These are phyloP conservation scores for Tulasnella sp. DNA, from an alignment of 768 basidiomycete species.

Conservation along the genomic window DNA sequence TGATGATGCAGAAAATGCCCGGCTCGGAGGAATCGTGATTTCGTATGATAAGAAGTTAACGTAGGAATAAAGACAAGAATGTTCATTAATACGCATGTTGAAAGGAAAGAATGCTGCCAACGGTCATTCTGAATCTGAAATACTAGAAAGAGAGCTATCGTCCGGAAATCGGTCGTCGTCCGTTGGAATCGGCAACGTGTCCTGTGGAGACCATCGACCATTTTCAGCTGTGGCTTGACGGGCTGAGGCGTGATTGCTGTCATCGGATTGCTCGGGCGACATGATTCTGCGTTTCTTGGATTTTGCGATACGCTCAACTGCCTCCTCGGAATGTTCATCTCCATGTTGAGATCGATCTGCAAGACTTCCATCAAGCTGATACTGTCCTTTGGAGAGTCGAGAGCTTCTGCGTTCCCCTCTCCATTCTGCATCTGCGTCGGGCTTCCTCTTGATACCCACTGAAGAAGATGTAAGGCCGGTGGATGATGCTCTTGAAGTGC, in stretches of 20 bases:
- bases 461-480: constrained; percentile 2
- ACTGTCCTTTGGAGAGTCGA: constrained; percentile 5
- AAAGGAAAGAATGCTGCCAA: too few species aligned
- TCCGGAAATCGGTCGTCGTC: not conserved
- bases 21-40: too few species aligned
- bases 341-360: not conserved
- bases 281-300: constrained; percentile 1
- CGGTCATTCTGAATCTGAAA: constrained; percentile 9
- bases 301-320: not conserved
- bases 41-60: too few species aligned
- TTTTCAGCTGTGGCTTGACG: not conserved
- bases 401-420: constrained; percentile 16
- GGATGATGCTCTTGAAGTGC: constrained; percentile 8
- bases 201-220: not conserved
- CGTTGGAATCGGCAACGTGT: not conserved
- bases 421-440: constrained; percentile 7
- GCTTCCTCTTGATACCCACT: constrained; percentile 4
- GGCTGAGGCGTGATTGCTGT: not conserved
- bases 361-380: too few species aligned
- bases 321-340: not conserved
- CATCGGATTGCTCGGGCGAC: not conserved
- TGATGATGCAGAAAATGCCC: too few species aligned
- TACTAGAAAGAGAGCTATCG: not conserved
- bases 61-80: too few species aligned
- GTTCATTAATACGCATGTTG: too few species aligned